Evolutionary conservation across 2,329 filamentous ascomycete genomes (phyloP), one percentile per base, ranked within the genome.

Genomic region (Cladosporium austrohemisphaericum): DNA sequence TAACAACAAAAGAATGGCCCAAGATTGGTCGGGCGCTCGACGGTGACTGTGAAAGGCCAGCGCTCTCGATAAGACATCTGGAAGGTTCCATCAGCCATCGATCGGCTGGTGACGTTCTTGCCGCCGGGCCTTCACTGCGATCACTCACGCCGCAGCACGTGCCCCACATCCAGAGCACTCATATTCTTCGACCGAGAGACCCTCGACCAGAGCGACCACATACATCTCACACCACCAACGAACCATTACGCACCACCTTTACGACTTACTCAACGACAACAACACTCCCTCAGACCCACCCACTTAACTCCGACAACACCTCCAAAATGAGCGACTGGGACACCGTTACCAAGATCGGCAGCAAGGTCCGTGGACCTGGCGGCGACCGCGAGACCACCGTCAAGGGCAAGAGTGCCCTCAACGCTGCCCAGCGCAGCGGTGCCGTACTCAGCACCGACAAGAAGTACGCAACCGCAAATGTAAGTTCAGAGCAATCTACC

Each of bases 261-360:
- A 35, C 14, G 32, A 14, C 5, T 4, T 18, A 31, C 16, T n/a
- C 25, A 40, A 10, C 14, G 23, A n/a, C 43, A 22, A 37, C 26
- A 29, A 11, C 22, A 26, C 22, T 23, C 22, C 31, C 6, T 37
- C 19, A 5, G 22, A 22, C 1, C 35, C 1, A 46, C 43, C 32
- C 25, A 22, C 14, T 13, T n/a, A 26, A 26, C 16, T 11, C 33
- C 22, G 4, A 47, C 26, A 51, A 51, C 49, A 54, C 43, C 41
- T 32, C 46, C 60, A 57, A 52, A 49, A 65, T 61, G 80, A 77
- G 80, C 66, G 89, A 95, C 65, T 97, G 92, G 91, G 86, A 95
- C 63, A 71, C 75, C 60, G 83, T 86, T 61, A 95, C 90, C 74
- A 95, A 93, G 80, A 97, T 98, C 67, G 93, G 93, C 66, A 88